Base-by-base conservation (phyloP, 2,329 filamentous ascomycete species). In the Mycosphaerella sp. region DNA sequence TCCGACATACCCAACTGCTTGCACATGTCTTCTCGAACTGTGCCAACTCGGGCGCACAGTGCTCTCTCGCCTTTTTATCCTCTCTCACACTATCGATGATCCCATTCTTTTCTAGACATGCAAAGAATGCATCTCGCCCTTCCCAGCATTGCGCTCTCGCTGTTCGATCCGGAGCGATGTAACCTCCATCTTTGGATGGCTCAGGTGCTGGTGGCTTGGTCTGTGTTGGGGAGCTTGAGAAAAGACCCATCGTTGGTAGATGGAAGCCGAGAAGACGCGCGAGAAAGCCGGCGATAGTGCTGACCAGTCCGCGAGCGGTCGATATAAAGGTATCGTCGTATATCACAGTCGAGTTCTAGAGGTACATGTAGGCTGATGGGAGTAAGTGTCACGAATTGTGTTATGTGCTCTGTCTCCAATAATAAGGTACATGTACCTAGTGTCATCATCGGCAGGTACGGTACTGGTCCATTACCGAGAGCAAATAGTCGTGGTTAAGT, bases 131-230 rank as follows among this genome's bases (percentile, higher is more conserved):
- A 73, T 98, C 93, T 60, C 93, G 83, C 41, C 86, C 84, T 64
- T 89, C 86, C 86, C 91, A 98, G 80, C 93, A 98, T 65, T 80
- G 77, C 63, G 82, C 77, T 65, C 93, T 85, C 69, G 90, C 87
- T 57, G 79, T 81, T 58, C 91, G 85, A 66, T 88, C 87, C n/a
- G 93, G 93, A 4, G 90, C 89, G 63, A 90, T 80, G 62, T 78
- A 82, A 56, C 81, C 81, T 59, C 79, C 79, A 62, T 82, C 79
- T 51, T 74, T 66, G 0, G 64, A 65, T 14, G 64, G 44, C 55
- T 65, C 64, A 18, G 65, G 60, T 27, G 53, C 55, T 13, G 65
- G 64, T 16, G 57, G 51, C 9, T 55, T 42, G 18, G 45, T 34
- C 25, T 25, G 37, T 28, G 34, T 42, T 27, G 27, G 30, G 42